Evolutionary conservation across 2,329 filamentous ascomycete genomes (phyloP).

Genomic region (Byssothecium circinans): DNA sequence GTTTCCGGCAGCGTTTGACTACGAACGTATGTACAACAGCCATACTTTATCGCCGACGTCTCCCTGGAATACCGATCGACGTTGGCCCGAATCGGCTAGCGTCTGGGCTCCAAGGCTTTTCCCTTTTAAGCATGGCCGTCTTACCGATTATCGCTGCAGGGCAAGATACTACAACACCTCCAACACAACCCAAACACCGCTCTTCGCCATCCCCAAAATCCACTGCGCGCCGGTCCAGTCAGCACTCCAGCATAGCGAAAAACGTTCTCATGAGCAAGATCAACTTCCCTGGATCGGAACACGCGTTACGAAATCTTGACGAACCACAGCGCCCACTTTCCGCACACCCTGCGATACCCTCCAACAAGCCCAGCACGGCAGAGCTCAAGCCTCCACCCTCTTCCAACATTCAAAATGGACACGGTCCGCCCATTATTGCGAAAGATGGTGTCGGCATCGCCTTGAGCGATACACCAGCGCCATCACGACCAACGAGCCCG

Average conservation of each 20-base stretch:
- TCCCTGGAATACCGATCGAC: not conserved
- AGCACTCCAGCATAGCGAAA: conserved; percentile 54
- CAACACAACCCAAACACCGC: conserved; percentile 8
- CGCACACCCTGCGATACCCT: conserved; percentile 17
- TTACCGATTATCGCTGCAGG: conserved; percentile 10
- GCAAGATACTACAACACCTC: not conserved
- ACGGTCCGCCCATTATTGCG: conserved; percentile 17
- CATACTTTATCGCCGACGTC: not conserved
- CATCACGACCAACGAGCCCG: conserved; percentile 64
- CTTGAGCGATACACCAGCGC: conserved; percentile 64
- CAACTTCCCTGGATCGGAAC: conserved; percentile 23
- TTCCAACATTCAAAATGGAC: conserved; percentile 6
- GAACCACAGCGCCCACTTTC: conserved; percentile 20
- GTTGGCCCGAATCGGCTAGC: not conserved
- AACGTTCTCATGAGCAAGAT: conserved; percentile 54
- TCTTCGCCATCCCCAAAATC: conserved; percentile 23
- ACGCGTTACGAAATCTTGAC: conserved; percentile 19
- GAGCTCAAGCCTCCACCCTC: conserved; percentile 36
- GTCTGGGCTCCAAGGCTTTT: not conserved
- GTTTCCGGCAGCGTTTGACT: no score
- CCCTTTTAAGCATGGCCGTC: conserved; percentile 7
- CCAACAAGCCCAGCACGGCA: conserved; percentile 24
- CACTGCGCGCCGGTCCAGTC: conserved; percentile 39
- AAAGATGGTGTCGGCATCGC: conserved; percentile 54
- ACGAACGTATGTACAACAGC: no score